Conservation (phyloP, 176 grass and related monocot species). For the Otatea glauca region DNA sequence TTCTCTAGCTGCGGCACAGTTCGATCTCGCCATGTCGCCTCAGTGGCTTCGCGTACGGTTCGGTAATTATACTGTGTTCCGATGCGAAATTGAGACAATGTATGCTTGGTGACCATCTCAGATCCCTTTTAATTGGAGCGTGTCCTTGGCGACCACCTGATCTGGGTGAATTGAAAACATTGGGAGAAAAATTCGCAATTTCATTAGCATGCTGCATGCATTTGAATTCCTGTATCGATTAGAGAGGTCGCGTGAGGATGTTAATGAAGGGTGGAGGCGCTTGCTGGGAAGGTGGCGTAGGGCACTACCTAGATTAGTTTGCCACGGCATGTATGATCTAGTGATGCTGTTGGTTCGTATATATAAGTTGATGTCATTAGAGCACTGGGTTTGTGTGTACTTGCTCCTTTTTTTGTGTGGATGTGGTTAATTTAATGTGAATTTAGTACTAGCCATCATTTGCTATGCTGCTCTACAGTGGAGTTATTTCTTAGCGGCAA, state of each 20-base stretch:
- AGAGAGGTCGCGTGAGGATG: background rate
- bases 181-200: background rate
- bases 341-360: slow-evolving; percentile 25
- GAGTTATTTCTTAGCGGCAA: background rate
- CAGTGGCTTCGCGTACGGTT: background rate
- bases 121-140: background rate
- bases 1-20: background rate
- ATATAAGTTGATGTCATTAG: slow-evolving; percentile 21
- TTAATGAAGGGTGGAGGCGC: background rate
- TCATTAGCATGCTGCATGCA: slow-evolving; percentile 1
- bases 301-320: background rate
- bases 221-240: background rate
- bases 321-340: background rate
- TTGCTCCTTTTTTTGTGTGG: background rate
- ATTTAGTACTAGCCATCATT: background rate
- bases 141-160: background rate
- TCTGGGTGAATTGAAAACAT: slow-evolving; percentile 2
- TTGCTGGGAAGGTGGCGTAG: background rate
- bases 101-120: background rate
- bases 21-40: slow-evolving; percentile 1
- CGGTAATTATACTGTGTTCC: background rate
- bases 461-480: background rate
- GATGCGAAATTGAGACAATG: background rate
- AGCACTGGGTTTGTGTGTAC: background rate
- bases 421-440: slow-evolving; percentile 11